These are phyloP conservation scores for Cichorium intybus DNA, from an alignment of 140 eudicot species.

Conservation along the genomic window DNA sequence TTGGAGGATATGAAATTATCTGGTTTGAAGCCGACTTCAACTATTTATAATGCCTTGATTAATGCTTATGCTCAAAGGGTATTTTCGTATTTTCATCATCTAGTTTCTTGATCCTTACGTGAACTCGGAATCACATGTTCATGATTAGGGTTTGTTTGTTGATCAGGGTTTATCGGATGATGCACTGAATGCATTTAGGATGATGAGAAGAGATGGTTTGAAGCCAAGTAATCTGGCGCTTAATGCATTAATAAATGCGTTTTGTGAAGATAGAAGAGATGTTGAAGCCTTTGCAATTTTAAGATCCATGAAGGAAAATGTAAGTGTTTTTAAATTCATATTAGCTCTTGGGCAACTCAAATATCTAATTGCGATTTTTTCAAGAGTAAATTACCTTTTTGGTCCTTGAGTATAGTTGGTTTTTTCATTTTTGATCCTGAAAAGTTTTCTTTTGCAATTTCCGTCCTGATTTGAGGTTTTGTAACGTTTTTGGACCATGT, in stretches of 20 bases:
- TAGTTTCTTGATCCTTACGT: background rate
- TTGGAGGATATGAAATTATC: constrained; percentile 86
- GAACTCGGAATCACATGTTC: background rate
- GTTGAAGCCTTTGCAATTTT: constrained; percentile 85
- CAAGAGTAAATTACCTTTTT: background rate
- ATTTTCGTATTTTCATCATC: constrained; percentile 45
- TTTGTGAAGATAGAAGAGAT: constrained; percentile 94
- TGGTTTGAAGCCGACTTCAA: constrained; percentile 81
- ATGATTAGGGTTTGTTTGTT: constrained; percentile 16
- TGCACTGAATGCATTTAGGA: constrained; percentile 83
- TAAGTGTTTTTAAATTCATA: constrained; percentile 28
- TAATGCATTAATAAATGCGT: constrained; percentile 89
- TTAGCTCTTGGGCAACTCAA: background rate
- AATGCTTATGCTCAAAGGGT: constrained; percentile 98
- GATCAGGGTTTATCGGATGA: constrained; percentile 90
- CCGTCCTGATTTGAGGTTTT: too few relatives aligned
- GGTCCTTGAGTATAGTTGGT: background rate
- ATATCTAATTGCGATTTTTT: constrained; percentile 6
- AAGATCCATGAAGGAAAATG: constrained; percentile 93
- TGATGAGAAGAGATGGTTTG: constrained; percentile 89
- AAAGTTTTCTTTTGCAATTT: too few relatives aligned
- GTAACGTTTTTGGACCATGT: too few relatives aligned
- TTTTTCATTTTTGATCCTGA: too few relatives aligned
- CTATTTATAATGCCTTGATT: constrained; percentile 95
- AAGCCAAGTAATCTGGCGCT: constrained; percentile 89